Base-by-base conservation (phyloP, 768 basidiomycete species). In the Boletus rubropictus region DNA sequence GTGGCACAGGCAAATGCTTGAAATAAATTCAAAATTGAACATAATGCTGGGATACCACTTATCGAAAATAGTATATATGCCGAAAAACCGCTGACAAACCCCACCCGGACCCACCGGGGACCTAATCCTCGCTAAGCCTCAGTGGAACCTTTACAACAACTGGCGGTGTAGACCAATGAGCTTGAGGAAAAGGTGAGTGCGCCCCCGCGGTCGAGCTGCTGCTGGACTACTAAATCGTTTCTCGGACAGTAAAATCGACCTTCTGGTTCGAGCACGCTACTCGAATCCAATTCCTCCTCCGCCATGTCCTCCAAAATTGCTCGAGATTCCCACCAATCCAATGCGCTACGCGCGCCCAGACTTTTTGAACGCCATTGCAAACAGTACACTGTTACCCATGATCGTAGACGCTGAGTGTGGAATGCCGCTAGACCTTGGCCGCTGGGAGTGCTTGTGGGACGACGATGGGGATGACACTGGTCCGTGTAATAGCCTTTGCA, bases 341-440 rank as follows among this genome's bases (percentile, higher is more conserved):
- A 77, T 79, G 63, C 87, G 95, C 36, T 92, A 96, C 64, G 86
- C 90, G 14, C 79, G 80, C 17, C 86, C 90, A 6, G 88, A 88
- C 56, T 94, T 92, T 56, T 77, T 94, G 29, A 80, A 88, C 51
- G 77, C 82, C 6, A 70, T 96, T 31, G 86, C 88, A 0, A 81
- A 82, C 44, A 89, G 90, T 39, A 80, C 82, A 10, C 86, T 88
- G 0, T 64, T 96, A 17, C 95, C 96, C 0, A 93, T 98, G 90
- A 86, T 98, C 54, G 86, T 97, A 1, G 96, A 99, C 57, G 90
- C 89, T 1, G 96, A 99, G 64, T 86, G 85, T 55, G 96, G 96
- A 0, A 94, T 99, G 93, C 93, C 94, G 0, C 68, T 99, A 21
- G 90, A 98, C 63, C 70, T 95, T 39, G 85, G 86, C 15, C 79